Evolutionary conservation across 768 basidiomycete species (phyloP), one percentile per base, ranked within the genome.

Genomic region (Panaeolus papilionaceus): DNA sequence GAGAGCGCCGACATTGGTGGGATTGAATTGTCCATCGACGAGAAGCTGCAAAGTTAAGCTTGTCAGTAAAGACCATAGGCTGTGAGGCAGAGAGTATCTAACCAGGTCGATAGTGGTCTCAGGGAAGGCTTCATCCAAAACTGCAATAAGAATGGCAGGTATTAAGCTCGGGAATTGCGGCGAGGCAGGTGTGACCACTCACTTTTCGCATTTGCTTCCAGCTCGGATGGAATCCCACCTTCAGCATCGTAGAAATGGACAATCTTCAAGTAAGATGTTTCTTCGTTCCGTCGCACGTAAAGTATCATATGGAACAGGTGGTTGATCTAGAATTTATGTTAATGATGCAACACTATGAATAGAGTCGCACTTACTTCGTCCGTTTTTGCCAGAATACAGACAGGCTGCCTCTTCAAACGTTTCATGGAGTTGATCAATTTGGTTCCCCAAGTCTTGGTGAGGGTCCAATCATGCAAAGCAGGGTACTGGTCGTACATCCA

Each of bases 121-220:
- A 0, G 90, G 89, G 72, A 91, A 91, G 0, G 85, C 88, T 75
- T 80, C 77, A 54, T 81, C 78, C 3, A 81, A 70, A 64, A 79
- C 78, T 80, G 45, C 37, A 49, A 61, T 12, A 44, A 67, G 33
- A 2, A 65, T 63, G 8, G 38, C 28, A 23, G 54, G 66, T 7
- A 67, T 4, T 11, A 45, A 67, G 26, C 7, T 23, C 18, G 12
- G 12, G 2, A 4, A 9, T 62, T 4, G 33, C 12, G 33, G 42
- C 2, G 18, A 20, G 37, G 7, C 9, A 49, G 23, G 8, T 26
- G 47, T 26, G n/a, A 49, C 8, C 23, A 73, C 80, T 26, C 63
- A 88, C 89, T 88, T 73, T 87, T 90, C 38, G 85, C 82, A 72
- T 92, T 93, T 4, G 90, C 89, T 73, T 89, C 91, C 71, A 93